phyloP scores from a whole-genome alignment of 176 grass and related monocot species.

The Carex cristatella region DNA sequence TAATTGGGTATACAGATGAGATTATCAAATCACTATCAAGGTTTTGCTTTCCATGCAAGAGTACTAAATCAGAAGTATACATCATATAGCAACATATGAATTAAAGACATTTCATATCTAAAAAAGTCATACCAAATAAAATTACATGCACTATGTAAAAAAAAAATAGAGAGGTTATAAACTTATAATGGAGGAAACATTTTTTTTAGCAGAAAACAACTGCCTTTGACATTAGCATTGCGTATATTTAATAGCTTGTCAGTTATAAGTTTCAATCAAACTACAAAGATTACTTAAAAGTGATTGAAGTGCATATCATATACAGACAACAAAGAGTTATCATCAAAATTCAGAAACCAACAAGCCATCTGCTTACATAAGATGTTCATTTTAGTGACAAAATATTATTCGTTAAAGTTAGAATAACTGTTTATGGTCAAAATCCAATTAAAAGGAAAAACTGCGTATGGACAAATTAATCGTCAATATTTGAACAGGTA shows the following conservation, averaged over 20 bases:
- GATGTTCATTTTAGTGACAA: not conserved
- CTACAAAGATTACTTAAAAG: not conserved
- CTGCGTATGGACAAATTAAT: not conserved
- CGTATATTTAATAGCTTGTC: not conserved
- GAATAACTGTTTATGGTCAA: not conserved
- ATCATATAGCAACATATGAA: not conserved
- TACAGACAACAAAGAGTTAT: not conserved
- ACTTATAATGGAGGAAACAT: not conserved
- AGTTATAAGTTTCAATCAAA: not conserved
- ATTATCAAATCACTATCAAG: not conserved
- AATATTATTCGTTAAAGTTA: not conserved
- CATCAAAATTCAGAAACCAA: not conserved
- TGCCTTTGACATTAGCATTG: not conserved
- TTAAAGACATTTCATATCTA: not conserved
- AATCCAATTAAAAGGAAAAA: not conserved
- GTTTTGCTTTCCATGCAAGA: not conserved
- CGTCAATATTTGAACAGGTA: not conserved
- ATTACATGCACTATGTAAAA: not conserved
- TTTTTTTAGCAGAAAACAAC: not conserved
- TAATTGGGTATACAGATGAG: not conserved
- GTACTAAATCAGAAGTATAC: not conserved
- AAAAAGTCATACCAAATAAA: not conserved
- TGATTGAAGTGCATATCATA: slow-evolving; percentile 1
- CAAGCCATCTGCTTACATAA: not conserved
- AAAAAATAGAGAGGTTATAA: not conserved